Evolutionary conservation across 306 rosid species (phyloP).

Genomic region (Acacia crassicarpa): DNA sequence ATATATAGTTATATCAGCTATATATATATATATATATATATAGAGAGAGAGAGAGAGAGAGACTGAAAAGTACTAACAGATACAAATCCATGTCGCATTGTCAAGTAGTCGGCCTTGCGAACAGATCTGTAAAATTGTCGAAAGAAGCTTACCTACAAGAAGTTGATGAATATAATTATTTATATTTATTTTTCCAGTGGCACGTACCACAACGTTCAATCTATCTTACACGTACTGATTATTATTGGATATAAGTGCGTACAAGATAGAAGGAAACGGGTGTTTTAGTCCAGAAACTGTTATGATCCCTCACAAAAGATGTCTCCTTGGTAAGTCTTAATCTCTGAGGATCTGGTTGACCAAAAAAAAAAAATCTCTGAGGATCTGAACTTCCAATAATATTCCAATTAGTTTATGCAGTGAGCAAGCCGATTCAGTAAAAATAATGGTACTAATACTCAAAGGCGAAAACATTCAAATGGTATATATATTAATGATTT

Average conservation of each 20-base stretch:
- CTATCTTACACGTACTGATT: background rate
- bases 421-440: background rate
- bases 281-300: conserved; percentile 57
- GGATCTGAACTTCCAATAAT: conserved; percentile 45
- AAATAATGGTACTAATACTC: background rate
- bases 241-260: conserved; percentile 24
- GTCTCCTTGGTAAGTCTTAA: conserved; percentile 73
- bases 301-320: conserved; percentile 63
- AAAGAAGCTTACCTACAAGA: conserved; percentile 73
- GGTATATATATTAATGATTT: background rate
- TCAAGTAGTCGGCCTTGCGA: conserved; percentile 84
- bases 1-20: background rate
- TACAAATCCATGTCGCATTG: conserved; percentile 90
- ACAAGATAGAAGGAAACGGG: conserved; percentile 59
- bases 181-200: too few species aligned
- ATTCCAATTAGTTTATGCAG: background rate
- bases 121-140: conserved; percentile 95
- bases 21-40: background rate
- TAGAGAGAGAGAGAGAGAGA: background rate
- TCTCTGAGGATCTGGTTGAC: conserved; percentile 66
- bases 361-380: too few species aligned
- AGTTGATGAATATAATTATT: background rate
- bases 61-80: conserved; percentile 52
- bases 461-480: background rate
- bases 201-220: background rate